A percentile compares a stretch with the other conserved stretches of the same genome.
These are phyloP conservation scores for Coccinonectria pachysandricola DNA, from an alignment of 2,329 filamentous ascomycete genomes.

Conservation along the genomic window DNA sequence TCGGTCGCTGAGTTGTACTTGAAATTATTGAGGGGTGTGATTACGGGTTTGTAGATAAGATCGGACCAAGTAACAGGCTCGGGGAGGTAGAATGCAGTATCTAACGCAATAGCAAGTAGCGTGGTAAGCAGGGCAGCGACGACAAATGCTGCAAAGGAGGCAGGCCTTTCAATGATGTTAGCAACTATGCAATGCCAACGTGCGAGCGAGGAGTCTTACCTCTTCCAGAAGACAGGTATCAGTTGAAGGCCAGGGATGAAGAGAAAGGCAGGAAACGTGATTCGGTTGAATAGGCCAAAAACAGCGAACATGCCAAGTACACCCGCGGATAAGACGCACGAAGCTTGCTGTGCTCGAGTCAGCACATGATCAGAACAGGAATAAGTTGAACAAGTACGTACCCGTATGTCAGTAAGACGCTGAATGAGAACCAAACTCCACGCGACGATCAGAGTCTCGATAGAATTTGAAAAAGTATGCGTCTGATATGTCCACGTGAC, in stretches of 20 bases:
- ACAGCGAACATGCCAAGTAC: constrained; percentile 73
- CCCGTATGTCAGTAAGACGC: constrained; percentile 71
- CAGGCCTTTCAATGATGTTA: constrained; percentile 33
- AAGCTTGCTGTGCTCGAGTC: constrained; percentile 52
- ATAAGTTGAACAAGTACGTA: constrained; percentile 30
- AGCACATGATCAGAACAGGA: constrained; percentile 3
- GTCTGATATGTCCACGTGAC: constrained; percentile 98
- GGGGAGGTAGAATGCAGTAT: constrained; percentile 73
- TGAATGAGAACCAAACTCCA: constrained; percentile 91
- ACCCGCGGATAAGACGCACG: constrained; percentile 64
- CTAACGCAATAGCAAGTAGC: constrained; percentile 64
- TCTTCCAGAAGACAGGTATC: constrained; percentile 74
- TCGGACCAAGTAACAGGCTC: constrained; percentile 54
- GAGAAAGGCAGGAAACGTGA: constrained; percentile 92
- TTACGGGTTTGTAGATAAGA: constrained; percentile 53
- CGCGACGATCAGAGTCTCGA: constrained; percentile 84
- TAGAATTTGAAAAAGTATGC: constrained; percentile 95
- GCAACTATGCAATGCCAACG: constrained; percentile 5
- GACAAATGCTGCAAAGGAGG: constrained; percentile 52
- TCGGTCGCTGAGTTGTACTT: constrained; percentile 59
- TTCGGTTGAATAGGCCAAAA: constrained; percentile 88
- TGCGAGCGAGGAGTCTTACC: constrained; percentile 40
- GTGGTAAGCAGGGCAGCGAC: constrained; percentile 57
- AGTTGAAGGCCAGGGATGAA: constrained; percentile 74
- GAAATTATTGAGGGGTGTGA: constrained; percentile 71